phyloP scores from a whole-genome alignment of 768 basidiomycete species.

The Exsudoporus frostii region DNA sequence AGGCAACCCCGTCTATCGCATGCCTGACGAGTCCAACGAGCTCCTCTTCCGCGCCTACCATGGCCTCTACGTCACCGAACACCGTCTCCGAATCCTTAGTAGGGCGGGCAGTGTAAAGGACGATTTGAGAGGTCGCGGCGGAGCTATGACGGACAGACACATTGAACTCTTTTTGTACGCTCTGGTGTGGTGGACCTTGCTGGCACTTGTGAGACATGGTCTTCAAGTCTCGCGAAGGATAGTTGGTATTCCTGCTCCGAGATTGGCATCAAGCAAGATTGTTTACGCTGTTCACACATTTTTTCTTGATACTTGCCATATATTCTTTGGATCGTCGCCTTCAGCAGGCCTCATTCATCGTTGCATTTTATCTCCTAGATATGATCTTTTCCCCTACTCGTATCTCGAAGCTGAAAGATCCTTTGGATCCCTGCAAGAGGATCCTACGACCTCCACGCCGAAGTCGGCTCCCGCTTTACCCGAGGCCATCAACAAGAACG shows the following conservation, averaged over 20 bases:
- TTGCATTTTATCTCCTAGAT: conserved; percentile 78
- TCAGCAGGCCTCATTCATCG: conserved; percentile 82
- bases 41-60: conserved; percentile 64
- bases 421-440: conserved; percentile 24
- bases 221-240: conserved; percentile 58
- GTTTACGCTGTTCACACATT: background rate
- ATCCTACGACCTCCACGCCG: conserved; percentile 16
- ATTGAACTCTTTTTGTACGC: conserved; percentile 76
- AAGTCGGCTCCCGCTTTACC: conserved; percentile 50
- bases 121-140: conserved; percentile 56
- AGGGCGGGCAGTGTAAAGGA: conserved; percentile 94
- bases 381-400: conserved; percentile 59
- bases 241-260: conserved; percentile 38
- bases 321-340: conserved; percentile 84
- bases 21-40: conserved; percentile 57
- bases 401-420: conserved; percentile 26
- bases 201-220: conserved; percentile 38
- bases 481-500: conserved; percentile 81
- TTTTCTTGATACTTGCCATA: conserved; percentile 62
- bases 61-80: conserved; percentile 80
- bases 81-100: conserved; percentile 64
- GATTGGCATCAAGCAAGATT: background rate
- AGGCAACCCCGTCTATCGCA: conserved; percentile 49
- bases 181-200: conserved; percentile 71
- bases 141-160: conserved; percentile 35